Evolutionary conservation across 2,329 filamentous ascomycete species (phyloP).

Genomic region (Venturiaceae sp.): DNA sequence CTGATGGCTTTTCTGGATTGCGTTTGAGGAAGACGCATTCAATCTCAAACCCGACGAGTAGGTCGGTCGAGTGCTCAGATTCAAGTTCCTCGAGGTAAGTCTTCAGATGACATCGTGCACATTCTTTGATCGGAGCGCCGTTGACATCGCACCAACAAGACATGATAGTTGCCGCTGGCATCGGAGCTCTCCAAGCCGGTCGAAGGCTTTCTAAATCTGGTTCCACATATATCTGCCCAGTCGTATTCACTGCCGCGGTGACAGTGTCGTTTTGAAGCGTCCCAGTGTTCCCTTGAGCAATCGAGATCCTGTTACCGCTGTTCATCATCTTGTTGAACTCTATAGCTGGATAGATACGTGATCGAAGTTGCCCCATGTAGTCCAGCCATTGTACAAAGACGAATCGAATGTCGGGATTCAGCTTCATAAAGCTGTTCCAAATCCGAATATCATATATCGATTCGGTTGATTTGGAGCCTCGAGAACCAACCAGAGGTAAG

Average conservation of each 20-base stretch:
- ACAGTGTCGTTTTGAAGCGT: constrained; percentile 58
- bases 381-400: constrained; percentile 71
- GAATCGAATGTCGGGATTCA: constrained; percentile 48
- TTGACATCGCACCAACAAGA: constrained; percentile 54
- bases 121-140: constrained; percentile 43
- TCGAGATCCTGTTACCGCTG: constrained; percentile 37
- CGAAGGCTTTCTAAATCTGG: constrained; percentile 57
- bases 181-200: constrained; percentile 17
- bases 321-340: constrained; percentile 28
- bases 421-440: constrained; percentile 38
- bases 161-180: constrained; percentile 54
- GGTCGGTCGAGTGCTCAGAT: constrained; percentile 41
- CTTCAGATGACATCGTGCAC: constrained; percentile 44
- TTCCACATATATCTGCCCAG: constrained; percentile 56
- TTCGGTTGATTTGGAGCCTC: constrained; percentile 13
- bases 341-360: constrained; percentile 56
- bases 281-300: constrained; percentile 55
- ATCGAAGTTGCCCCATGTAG: constrained; percentile 59
- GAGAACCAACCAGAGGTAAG: neutral
- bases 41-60: constrained; percentile 71
- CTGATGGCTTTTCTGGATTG: constrained; percentile 21
- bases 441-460: constrained; percentile 24
- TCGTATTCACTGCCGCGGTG: constrained; percentile 43
- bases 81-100: constrained; percentile 43
- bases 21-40: constrained; percentile 63